Evolutionary conservation across 176 grass and related monocot species (phyloP).

Genomic region (Cocos nucifera): DNA sequence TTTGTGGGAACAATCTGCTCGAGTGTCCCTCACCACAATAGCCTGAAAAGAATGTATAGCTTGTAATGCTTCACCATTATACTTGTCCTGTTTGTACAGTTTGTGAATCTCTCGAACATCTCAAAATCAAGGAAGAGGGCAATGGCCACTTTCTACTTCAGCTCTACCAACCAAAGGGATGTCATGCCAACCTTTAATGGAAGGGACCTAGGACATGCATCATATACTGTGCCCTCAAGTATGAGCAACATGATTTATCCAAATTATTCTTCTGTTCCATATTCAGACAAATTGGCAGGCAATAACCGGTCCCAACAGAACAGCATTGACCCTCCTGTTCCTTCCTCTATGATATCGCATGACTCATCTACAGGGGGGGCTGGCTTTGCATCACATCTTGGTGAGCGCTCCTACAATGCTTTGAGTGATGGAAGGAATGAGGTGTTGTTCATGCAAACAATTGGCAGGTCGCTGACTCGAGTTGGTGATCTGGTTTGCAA

Average conservation of each 20-base stretch:
- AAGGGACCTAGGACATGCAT: not conserved
- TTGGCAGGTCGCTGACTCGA: conserved; percentile 38
- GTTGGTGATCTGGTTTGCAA: conserved; percentile 30
- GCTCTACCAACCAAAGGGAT: conserved; percentile 57
- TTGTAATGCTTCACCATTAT: conserved; percentile 1
- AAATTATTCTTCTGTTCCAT: conserved; percentile 47
- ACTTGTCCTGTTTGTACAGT: not conserved
- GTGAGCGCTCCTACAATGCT: conserved; percentile 38
- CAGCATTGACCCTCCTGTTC: conserved; percentile 40
- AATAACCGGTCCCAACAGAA: conserved; percentile 46
- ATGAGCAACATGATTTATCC: conserved; percentile 65
- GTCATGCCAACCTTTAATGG: conserved; percentile 38
- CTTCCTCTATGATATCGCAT: conserved; percentile 37
- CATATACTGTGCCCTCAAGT: conserved; percentile 33
- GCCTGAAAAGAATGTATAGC: too few relatives aligned
- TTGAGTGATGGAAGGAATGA: conserved; percentile 61
- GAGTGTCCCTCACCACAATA: too few relatives aligned
- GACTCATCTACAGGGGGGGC: conserved; percentile 48
- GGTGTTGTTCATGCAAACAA: conserved; percentile 54
- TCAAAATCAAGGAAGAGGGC: conserved; percentile 25
- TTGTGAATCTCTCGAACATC: conserved; percentile 7
- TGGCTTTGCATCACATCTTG: conserved; percentile 33
- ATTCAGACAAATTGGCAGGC: conserved; percentile 47
- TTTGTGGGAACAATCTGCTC: too few relatives aligned
- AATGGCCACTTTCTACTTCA: conserved; percentile 74